These are phyloP conservation scores for Cercospora sp. DNA, from an alignment of 2,329 filamentous ascomycete species.

Conservation along the genomic window DNA sequence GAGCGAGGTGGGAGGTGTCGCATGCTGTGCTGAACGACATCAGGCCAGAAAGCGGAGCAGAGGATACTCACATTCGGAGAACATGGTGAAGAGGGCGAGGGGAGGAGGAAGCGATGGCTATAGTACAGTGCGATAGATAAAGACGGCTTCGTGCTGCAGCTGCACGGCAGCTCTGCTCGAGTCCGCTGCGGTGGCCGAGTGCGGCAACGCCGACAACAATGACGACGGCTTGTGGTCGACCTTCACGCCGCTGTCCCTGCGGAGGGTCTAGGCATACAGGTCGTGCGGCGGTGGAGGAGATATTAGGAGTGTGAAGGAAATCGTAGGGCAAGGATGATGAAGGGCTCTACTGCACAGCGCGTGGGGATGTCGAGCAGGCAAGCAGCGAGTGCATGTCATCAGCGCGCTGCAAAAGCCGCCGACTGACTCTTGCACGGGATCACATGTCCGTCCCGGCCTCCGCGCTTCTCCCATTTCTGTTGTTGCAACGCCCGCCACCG, in stretches of 20 bases:
- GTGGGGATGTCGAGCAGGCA: neutral
- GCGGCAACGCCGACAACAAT: slow-evolving; percentile 1
- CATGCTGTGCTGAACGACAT: slow-evolving; percentile 36
- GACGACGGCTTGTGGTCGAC: neutral
- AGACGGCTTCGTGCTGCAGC: slow-evolving; percentile 2
- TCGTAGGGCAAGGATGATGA: neutral
- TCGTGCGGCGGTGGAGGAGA: neutral
- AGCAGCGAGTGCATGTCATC: slow-evolving; percentile 3
- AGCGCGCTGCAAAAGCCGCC: neutral
- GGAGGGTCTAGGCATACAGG: neutral
- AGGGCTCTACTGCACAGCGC: neutral
- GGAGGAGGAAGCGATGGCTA: neutral
- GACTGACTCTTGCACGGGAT: neutral
- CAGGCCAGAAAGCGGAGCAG: slow-evolving; percentile 29
- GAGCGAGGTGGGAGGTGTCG: slow-evolving; percentile 31
- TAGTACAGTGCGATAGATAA: neutral
- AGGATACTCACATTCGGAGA: slow-evolving; percentile 77
- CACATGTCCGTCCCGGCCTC: neutral
- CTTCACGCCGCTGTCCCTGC: neutral
- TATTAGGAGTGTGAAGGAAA: neutral
- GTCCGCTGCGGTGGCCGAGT: slow-evolving; percentile 4
- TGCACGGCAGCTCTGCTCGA: neutral
- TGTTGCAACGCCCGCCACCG: neutral
- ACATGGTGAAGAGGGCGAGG: slow-evolving; percentile 55
- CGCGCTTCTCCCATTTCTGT: neutral